These are phyloP conservation scores for Brachypodium distachyon DNA, from an alignment of 202 grass and related monocot genomes.

Conservation along the genomic window DNA sequence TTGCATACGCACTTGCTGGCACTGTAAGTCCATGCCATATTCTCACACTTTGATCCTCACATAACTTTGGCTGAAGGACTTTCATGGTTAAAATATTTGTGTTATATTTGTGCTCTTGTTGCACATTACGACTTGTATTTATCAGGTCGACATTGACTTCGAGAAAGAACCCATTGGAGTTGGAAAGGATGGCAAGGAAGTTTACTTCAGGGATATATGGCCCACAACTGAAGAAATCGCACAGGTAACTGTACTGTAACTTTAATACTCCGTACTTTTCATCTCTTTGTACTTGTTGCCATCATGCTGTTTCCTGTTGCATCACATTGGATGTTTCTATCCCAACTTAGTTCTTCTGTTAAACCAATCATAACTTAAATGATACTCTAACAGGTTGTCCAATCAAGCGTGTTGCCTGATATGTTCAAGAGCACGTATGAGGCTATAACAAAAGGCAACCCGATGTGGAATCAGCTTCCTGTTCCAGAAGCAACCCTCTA, in stretches of 20 bases:
- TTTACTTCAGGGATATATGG: slow-evolving; percentile 84
- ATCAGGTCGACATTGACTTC: slow-evolving; percentile 78
- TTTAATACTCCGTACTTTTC: not conserved
- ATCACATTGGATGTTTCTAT: not conserved
- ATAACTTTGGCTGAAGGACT: not conserved
- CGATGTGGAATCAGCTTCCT: slow-evolving; percentile 85
- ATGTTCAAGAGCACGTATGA: slow-evolving; percentile 97
- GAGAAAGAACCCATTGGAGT: slow-evolving; percentile 68
- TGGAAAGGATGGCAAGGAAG: slow-evolving; percentile 64
- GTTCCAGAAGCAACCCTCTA: slow-evolving; percentile 66
- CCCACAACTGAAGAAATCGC: slow-evolving; percentile 92
- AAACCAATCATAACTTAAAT: slow-evolving; percentile 20
- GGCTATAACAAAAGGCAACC: slow-evolving; percentile 90
- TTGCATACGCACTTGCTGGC: slow-evolving; percentile 96
- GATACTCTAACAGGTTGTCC: slow-evolving; percentile 50
- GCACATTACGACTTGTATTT: not conserved
- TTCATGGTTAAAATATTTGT: not conserved
- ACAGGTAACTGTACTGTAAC: slow-evolving; percentile 23
- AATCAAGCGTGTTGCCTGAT: slow-evolving; percentile 78
- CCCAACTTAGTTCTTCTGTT: not conserved
- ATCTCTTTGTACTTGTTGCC: not conserved
- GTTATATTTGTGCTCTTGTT: not conserved
- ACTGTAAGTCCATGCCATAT: slow-evolving; percentile 44
- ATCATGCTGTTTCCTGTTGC: not conserved
- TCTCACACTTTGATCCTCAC: not conserved